Evolutionary conservation across 371 early-diverging fungal genomes (phyloP), one percentile per base, ranked within the genome.

Genomic region (Nematocida sp.): DNA sequence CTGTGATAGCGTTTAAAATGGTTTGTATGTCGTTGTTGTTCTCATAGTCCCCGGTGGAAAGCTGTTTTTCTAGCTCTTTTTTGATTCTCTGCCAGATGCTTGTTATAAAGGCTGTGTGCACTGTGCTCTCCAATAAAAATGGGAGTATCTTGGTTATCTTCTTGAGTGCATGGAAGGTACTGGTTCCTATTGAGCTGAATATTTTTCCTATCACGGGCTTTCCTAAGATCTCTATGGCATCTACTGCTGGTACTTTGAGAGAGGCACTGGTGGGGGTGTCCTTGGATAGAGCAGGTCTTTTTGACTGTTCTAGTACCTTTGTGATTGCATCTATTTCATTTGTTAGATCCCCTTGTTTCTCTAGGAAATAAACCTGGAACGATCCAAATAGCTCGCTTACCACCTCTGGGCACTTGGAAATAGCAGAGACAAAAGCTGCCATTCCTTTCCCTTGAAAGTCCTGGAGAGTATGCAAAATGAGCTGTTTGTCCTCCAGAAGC

Each of bases 371-470:
- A 15, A 17, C 2, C 37, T 51, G 40, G 32, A 70, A 70, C 48
- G 49, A 31, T n/a, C n/a, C 45, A 61, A 70, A 70, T 7, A 70
- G 35, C 37, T 61, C 49, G 11, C 11, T 19, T 3, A 60, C 49
- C 9, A 60, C 23, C 19, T 38, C 40, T 3, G 40, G 58, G 31
- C 74, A 70, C 61, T 61, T 58, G n/a, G 35, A 31, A 5, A 61
- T 37, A 4, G 55, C 43, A 19, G 67, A 41, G n/a, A 70, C 55
- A 49, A 70, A 70, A 2, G 74, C 74, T 21, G 55, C 61, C 13
- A 70, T 29, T 13, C 74, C 74, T 25, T 61, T 61, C 31, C 61
- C 74, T 70, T 41, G 19, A 27, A 70, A 70, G 61, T 46, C 61
- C 43, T 70, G 47, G 15, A 70, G 41, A 1, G 74, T 19, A 19